Base-by-base conservation (phyloP, 306 rosid genomes). In the Pyrus bretschneideri region DNA sequence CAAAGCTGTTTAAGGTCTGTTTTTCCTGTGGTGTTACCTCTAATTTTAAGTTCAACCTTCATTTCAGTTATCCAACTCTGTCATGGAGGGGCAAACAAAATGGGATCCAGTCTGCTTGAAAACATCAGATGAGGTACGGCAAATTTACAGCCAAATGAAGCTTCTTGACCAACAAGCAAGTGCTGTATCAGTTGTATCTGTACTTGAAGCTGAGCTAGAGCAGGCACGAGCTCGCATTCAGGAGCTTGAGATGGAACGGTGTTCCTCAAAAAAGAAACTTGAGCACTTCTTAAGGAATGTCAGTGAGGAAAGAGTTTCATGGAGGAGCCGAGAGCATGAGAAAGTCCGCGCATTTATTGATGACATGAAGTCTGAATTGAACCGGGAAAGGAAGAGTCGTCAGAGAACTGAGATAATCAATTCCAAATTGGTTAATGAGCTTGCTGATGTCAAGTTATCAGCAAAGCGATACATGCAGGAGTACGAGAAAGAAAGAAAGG, bases 281-380 rank as follows among this genome's bases (percentile, higher is more conserved):
- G 94, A 93, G 71, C 96, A 89, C 82, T 86, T 87, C 83, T 80
- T 91, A 85, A 90, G 86, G 86, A 94, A 92, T 81, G 88, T 92
- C 71, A 83, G 84, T 18, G 95, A 94, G 79, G 98, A 94, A 75
- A 94, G 87, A 81, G 85, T 89, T 74, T 73, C 84, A 35, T 92
- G 96, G 97, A 77, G 89, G 75, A 90, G 90, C 83, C 80, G 93
- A 83, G 98, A 94, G 82, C 98, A 92, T 85, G 97, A 92, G 86
- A 94, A 92, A 89, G 88, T 94, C 31, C 93, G 96, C 57, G 89
- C 83, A 27, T 92, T 87, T 68, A 80, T 92, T 62, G 97, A 89
- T 76, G 96, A 92, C 81, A 49, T 87, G 23, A 91, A 88, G 82
- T 66, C 87, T 60, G 97, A 89, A 83, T 70, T 89, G 79, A 90